These are phyloP conservation scores for Trichophyton schoenleinii DNA, from an alignment of 2,329 filamentous ascomycete species.

Conservation along the genomic window DNA sequence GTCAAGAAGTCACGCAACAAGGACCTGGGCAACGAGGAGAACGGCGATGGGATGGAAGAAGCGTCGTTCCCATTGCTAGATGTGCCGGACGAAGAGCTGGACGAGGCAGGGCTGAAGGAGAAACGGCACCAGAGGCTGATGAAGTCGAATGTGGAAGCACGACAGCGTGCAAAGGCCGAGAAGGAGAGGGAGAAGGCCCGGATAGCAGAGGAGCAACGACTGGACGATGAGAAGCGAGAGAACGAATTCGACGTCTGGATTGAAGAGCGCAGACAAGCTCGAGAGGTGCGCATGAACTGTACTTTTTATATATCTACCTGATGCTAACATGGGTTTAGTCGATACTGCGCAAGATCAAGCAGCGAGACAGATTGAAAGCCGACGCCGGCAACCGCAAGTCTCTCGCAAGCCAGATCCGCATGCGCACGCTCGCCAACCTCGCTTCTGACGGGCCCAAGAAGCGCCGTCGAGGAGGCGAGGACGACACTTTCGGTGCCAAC, in stretches of 20 bases:
- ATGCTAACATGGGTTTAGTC: constrained; percentile 29
- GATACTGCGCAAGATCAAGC: constrained; percentile 73
- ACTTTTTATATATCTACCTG: not conserved
- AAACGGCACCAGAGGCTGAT: constrained; percentile 86
- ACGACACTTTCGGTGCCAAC: constrained; percentile 92
- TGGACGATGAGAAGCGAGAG: constrained; percentile 71
- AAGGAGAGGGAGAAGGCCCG: constrained; percentile 88
- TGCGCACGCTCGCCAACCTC: constrained; percentile 95
- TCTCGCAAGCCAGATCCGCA: constrained; percentile 86
- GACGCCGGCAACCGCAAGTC: constrained; percentile 96
- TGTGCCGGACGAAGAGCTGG: constrained; percentile 78
- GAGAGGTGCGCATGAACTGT: constrained; percentile 33
- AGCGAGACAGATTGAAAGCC: constrained; percentile 81
- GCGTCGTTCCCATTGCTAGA: constrained; percentile 79
- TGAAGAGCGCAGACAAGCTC: constrained; percentile 62
- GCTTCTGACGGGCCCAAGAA: constrained; percentile 77
- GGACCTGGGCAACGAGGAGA: constrained; percentile 77
- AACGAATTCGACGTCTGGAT: constrained; percentile 81
- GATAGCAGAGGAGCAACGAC: constrained; percentile 65
- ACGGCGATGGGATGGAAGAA: constrained; percentile 62
- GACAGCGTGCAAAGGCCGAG: constrained; percentile 86
- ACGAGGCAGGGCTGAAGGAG: constrained; percentile 80
- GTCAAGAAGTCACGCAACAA: constrained; percentile 86
- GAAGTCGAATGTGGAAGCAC: constrained; percentile 88
- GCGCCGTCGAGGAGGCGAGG: constrained; percentile 72